phyloP scores from a whole-genome alignment of 306 rosid species.

The peach (Prunus persica) region DNA sequence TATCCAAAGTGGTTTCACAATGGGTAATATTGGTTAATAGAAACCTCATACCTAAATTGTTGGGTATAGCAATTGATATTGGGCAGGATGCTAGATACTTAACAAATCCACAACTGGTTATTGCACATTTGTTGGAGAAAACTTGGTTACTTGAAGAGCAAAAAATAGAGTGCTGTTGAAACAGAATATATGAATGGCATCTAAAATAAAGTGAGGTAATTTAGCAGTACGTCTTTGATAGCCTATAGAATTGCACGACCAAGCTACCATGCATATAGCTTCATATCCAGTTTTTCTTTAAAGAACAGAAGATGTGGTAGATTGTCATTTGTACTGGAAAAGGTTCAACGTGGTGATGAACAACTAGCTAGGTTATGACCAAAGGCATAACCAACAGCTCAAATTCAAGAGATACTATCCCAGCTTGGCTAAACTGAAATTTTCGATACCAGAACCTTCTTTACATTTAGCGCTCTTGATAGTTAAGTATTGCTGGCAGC shows the following conservation, averaged over 20 bases:
- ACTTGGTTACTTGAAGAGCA: background rate
- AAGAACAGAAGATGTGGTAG: background rate
- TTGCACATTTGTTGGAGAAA: background rate
- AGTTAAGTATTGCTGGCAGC: background rate
- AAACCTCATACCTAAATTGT: background rate
- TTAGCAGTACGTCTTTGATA: background rate
- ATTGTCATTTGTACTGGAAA: background rate
- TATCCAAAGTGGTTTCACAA: background rate
- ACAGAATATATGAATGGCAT: background rate
- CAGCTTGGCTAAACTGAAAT: background rate
- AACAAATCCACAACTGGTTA: background rate
- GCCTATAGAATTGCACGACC: background rate
- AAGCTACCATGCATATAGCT: background rate
- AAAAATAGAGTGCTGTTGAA: background rate
- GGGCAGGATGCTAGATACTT: background rate
- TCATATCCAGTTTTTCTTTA: background rate
- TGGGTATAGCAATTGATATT: background rate
- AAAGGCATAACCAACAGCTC: background rate
- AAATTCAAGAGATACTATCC: background rate
- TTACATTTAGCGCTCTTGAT: background rate
- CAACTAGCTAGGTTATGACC: background rate
- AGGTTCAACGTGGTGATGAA: background rate
- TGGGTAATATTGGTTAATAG: too few species aligned
- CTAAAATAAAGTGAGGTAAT: background rate
- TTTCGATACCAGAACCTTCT: background rate